Base-by-base conservation (phyloP, 2,329 filamentous ascomycete genomes). In the Metarhizium rileyi region DNA sequence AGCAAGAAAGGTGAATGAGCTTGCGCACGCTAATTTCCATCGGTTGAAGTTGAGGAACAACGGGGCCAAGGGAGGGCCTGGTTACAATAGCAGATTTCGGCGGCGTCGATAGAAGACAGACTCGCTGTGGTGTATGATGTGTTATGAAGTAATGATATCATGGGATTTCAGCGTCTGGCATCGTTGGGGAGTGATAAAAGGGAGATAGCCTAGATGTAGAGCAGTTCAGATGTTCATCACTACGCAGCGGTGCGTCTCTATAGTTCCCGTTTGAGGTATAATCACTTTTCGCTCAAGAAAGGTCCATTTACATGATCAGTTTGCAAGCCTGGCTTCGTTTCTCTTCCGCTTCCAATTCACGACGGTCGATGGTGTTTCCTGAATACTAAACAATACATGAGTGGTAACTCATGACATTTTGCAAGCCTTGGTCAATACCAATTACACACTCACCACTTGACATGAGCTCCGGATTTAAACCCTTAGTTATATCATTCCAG, bases 1-100 rank as follows among this genome's bases (percentile, higher is more conserved):
- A 5, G 70, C 68, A 23, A 74, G 74, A 57, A 86, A 84, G 67
- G 78, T 85, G 46, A 82, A 78, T 58, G 79, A 79, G 54, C 64
- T 80, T 56, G 81, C 81, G 14, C 77, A 84, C 57, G 74, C 80
- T 53, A 86, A 86, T 66, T 86, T 84, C 64, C 80, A 80, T 62
- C 68, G 78, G 49, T 63, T 86, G 52, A 85, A 86, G 69, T 66
- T 86, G 59, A 72, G 70, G 57, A 83, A 83, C 57, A 67, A 71
- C 3, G 81, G 80, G 3, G 67, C 77, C n/a, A 84, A 83, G 63
- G 81, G 80, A 2, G 79, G 78, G 4, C 70, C 77, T 20, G 76
- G 71, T 2, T 70, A 73, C 59, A 76, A 75, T 51, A 81, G 78
- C 62, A 72, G 72, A 48, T 84, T 83, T 61, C 71, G 79, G 50